phyloP scores from a whole-genome alignment of 768 basidiomycete species.

The Auriculariales sp. region DNA sequence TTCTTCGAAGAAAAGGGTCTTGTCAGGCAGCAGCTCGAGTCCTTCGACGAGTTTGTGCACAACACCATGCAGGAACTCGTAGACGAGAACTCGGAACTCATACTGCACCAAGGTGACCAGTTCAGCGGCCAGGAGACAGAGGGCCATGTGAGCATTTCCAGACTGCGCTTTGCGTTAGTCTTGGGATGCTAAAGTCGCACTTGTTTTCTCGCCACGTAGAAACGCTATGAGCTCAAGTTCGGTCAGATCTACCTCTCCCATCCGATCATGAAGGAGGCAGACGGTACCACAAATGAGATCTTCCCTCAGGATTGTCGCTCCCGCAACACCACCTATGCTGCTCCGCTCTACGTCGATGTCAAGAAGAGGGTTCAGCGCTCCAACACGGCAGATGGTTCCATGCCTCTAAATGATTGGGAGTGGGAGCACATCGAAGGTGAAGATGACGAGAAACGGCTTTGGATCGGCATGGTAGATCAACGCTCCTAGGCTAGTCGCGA shows the following conservation, averaged over 20 bases:
- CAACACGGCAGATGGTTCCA: too few relatives aligned
- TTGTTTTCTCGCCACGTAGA: conserved; percentile 20
- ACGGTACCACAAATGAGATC: conserved; percentile 84
- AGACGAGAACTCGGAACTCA: conserved; percentile 90
- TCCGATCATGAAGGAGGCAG: conserved; percentile 88
- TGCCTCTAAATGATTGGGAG: conserved; percentile 67
- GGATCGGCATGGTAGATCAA: conserved; percentile 90
- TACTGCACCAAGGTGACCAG: conserved; percentile 92
- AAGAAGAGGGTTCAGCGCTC: too few relatives aligned
- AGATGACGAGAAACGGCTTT: conserved; percentile 68
- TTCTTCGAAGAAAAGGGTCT: conserved; percentile 98
- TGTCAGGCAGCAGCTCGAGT: conserved; percentile 93
- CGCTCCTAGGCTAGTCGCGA: neutral
- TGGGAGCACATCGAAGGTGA: conserved; percentile 48
- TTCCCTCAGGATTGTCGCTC: conserved; percentile 95
- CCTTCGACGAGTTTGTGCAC: conserved; percentile 97
- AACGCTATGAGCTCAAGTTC: conserved; percentile 94
- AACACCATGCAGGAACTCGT: conserved; percentile 99
- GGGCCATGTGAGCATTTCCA: conserved; percentile 11
- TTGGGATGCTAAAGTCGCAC: neutral
- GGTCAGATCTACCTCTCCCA: conserved; percentile 95
- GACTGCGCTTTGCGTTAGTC: neutral
- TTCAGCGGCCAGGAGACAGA: conserved; percentile 75
- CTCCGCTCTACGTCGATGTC: conserved; percentile 93
- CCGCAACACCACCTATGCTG: conserved; percentile 90